Conservation (phyloP, 148 eudicot species). For the Hydrangea macrophylla region DNA sequence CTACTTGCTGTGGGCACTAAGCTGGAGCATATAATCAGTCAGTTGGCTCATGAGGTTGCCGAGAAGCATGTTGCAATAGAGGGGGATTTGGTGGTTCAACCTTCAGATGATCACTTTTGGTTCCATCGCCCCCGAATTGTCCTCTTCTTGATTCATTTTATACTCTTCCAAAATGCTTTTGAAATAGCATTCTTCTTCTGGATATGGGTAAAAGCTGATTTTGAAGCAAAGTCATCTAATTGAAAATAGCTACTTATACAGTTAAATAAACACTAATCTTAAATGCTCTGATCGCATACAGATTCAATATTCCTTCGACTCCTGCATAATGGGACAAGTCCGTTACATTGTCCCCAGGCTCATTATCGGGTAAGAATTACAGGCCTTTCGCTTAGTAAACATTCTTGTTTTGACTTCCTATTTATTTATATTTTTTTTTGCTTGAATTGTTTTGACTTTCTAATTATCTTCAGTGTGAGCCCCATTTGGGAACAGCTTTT, state of each 20-base stretch:
- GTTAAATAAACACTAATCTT: not conserved
- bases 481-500: too few relatives aligned
- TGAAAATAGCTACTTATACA: too few relatives aligned
- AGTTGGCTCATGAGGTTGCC: slow-evolving; percentile 70
- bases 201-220: slow-evolving; percentile 66
- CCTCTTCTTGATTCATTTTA: slow-evolving; percentile 60
- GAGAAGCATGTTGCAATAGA: slow-evolving; percentile 65
- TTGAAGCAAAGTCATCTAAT: not conserved
- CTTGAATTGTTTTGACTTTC: not conserved
- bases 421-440: not conserved
- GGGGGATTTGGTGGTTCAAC: slow-evolving; percentile 66
- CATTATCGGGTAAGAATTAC: slow-evolving; percentile 51
- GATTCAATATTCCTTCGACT: slow-evolving; percentile 63
- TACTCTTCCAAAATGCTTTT: slow-evolving; percentile 75
- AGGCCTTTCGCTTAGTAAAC: not conserved
- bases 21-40: slow-evolving; percentile 66
- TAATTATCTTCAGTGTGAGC: not conserved
- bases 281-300: slow-evolving; percentile 9
- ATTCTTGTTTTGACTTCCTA: not conserved
- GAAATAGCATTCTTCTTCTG: slow-evolving; percentile 86
- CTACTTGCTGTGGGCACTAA: slow-evolving; percentile 75
- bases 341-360: slow-evolving; percentile 60
- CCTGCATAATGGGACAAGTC: slow-evolving; percentile 76
- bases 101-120: slow-evolving; percentile 85
- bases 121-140: slow-evolving; percentile 53